Conservation (phyloP, 345 rosid genomes). For the Brassica nigra region DNA sequence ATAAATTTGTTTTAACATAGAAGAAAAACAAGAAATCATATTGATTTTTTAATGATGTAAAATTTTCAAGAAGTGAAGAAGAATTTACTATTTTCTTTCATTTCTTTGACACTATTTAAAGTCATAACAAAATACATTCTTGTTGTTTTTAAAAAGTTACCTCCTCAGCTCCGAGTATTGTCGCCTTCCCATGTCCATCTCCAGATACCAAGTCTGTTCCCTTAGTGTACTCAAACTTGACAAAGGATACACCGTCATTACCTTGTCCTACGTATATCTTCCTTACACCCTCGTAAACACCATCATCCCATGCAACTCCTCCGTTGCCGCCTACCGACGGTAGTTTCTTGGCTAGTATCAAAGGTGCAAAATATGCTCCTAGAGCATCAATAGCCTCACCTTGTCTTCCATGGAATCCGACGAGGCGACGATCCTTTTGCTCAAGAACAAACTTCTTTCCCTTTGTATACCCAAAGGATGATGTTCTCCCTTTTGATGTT, state of each 20-base stretch:
- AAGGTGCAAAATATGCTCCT: constrained; percentile 7
- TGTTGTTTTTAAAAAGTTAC: neutral
- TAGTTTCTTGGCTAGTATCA: constrained; percentile 12
- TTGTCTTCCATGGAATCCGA: neutral
- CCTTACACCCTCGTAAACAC: constrained; percentile 28
- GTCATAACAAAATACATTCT: neutral
- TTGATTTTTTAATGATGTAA: too few species aligned
- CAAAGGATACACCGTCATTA: constrained; percentile 9
- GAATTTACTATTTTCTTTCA: too few species aligned
- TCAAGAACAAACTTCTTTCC: neutral
- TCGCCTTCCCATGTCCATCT: neutral
- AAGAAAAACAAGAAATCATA: too few species aligned
- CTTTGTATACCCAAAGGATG: neutral
- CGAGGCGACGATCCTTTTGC: neutral
- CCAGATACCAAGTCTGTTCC: neutral
- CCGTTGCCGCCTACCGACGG: constrained; percentile 26
- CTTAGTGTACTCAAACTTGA: neutral
- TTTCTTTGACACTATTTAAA: too few species aligned
- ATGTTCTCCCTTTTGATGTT: constrained; percentile 23
- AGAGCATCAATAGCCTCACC: constrained; percentile 1
- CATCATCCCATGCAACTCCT: constrained; percentile 41
- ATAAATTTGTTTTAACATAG: too few species aligned
- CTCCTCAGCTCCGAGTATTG: constrained; percentile 3
- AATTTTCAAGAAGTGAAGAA: too few species aligned
- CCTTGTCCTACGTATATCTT: constrained; percentile 30